Base-by-base conservation (phyloP, 345 rosid species). In the Ceriops zippeliana region DNA sequence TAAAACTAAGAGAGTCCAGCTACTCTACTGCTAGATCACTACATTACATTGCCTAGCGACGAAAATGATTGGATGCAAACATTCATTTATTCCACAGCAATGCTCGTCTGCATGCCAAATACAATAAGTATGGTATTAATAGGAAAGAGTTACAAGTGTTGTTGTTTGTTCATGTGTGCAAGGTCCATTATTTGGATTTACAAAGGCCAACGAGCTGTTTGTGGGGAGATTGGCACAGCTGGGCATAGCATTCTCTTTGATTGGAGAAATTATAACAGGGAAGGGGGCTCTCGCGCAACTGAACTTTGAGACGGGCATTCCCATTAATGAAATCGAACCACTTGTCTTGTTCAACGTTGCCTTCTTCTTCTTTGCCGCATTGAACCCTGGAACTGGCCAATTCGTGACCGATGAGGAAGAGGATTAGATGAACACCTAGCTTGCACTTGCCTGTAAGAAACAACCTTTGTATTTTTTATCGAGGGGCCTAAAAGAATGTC, bases 241-340 rank as follows among this genome's bases (percentile, higher is more conserved):
- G 57, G 98, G 98, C 3, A 91, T 93, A 53, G 97, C 92, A 6
- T 93, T 93, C 84, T 93, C 98, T 15, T 65, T 93, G 77, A 93
- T 91, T 2, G 98, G 97, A 70, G 98, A 93, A 72, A 89, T 93
- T 60, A 85, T 93, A 52, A 93, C 97, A 17, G 92, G 96, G 7
- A 93, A 93, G 57, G 98, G 98, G 77, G 98, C 98, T 56, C 81
- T 93, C 3, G 98, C 98, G 15, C 98, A 93, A 47, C 91, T 93
- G 34, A 93, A 93, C 90, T 80, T 93, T 58, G 98, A 93, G 85
- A 93, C 98, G 1, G 98, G 98, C 31, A 82, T 93, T 49, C 98
- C 98, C 26, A 76, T 93, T 63, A 83, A 37, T 34, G 98, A 93
- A 26, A 89, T 93, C 15, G 98, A 93, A 73, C 98, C 98, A 5